Conservation (phyloP, 2,329 filamentous ascomycete genomes). For the Clarireedia paspali region DNA sequence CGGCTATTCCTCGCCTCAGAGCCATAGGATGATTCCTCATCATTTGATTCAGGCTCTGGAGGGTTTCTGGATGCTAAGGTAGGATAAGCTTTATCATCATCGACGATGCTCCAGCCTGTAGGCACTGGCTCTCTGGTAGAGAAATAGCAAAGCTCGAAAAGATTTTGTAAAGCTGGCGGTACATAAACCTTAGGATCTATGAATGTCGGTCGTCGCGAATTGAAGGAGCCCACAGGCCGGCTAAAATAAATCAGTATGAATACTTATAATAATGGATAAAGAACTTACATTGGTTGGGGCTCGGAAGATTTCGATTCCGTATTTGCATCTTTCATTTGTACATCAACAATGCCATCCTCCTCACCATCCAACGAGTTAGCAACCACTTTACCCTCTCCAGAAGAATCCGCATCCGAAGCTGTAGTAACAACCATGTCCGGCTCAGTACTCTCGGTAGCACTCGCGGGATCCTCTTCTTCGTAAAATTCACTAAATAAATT, state of each 20-base stretch:
- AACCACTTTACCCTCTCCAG: constrained; percentile 62
- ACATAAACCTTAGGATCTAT: constrained; percentile 49
- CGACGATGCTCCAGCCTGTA: constrained; percentile 59
- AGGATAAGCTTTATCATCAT: constrained; percentile 49
- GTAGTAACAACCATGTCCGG: constrained; percentile 63
- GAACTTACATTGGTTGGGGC: not conserved
- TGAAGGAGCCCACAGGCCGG: constrained; percentile 17
- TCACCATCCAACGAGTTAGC: constrained; percentile 69
- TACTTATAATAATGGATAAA: not conserved
- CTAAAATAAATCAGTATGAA: constrained; percentile 4
- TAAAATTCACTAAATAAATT: constrained; percentile 43
- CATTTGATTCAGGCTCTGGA: constrained; percentile 12
- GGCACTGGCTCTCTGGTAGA: constrained; percentile 52
- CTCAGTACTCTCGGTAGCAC: constrained; percentile 41
- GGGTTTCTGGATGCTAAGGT: constrained; percentile 39
- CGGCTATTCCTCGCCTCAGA: constrained; percentile 27
- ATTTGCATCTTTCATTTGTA: constrained; percentile 67
- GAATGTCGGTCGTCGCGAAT: constrained; percentile 41
- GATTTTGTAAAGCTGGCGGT: constrained; percentile 52
- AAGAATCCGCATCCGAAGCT: constrained; percentile 56
- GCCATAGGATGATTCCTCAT: constrained; percentile 10
- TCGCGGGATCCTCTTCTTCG: constrained; percentile 29
- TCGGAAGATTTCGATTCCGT: constrained; percentile 16
- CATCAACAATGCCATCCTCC: constrained; percentile 85
- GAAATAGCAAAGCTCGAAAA: constrained; percentile 73